Percentiles rank a stretch among this genome's conserved stretches.
Evolutionary conservation across 2,329 filamentous ascomycete genomes (phyloP).

Genomic region (Neopestalotiopsis clavispora): DNA sequence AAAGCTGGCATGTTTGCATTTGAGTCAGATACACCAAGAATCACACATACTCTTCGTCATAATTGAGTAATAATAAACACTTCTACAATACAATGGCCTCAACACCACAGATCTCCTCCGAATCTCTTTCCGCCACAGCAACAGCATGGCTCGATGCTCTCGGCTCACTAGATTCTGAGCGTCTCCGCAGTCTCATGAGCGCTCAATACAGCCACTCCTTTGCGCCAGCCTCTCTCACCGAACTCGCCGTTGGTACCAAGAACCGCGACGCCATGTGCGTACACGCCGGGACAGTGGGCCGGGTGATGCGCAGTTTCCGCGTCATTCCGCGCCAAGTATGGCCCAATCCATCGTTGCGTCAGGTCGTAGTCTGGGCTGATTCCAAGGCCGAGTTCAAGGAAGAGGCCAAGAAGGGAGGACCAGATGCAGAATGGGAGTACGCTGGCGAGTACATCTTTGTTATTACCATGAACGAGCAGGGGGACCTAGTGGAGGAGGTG

Average conservation of each 20-base stretch:
- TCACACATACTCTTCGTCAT: background rate
- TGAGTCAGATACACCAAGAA: too few relatives aligned
- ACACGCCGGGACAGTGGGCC: background rate
- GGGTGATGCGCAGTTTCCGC: conserved; percentile 26
- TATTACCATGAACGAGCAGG: conserved; percentile 32
- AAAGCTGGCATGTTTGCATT: too few relatives aligned
- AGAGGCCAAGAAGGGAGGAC: conserved; percentile 28
- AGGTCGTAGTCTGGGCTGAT: conserved; percentile 35
- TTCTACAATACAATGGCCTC: background rate
- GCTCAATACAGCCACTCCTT: background rate
- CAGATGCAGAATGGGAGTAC: conserved; percentile 31
- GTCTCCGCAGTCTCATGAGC: background rate
- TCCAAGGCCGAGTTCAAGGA: conserved; percentile 30
- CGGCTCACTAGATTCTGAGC: background rate
- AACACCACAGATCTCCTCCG: background rate
- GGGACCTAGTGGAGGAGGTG: conserved; percentile 31
- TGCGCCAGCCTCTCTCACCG: background rate
- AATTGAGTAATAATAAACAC: background rate
- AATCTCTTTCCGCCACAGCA: background rate
- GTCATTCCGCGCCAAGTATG: conserved; percentile 24
- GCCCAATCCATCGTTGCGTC: conserved; percentile 25
- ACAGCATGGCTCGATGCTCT: background rate
- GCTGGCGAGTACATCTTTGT: conserved; percentile 39
- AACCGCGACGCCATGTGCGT: background rate
- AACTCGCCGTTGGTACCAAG: background rate